phyloP scores from a whole-genome alignment of 345 rosid genomes.

The Citrus medica region DNA sequence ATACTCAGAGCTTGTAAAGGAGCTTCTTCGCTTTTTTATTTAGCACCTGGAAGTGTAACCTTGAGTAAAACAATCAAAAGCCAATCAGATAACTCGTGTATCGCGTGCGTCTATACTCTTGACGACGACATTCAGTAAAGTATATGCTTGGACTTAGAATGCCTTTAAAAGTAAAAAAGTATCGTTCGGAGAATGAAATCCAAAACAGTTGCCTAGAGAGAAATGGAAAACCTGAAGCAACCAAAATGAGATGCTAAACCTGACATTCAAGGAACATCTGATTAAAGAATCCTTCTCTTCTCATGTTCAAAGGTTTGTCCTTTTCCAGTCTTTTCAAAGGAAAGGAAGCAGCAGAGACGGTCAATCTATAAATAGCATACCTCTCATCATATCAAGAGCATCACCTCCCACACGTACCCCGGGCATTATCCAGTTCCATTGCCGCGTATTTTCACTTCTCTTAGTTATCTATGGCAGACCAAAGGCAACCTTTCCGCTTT shows the following conservation, averaged over 20 bases:
- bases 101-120: neutral
- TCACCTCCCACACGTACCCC: constrained; percentile 1
- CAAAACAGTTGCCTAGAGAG: neutral
- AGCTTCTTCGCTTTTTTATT: neutral
- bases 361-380: constrained; percentile 21
- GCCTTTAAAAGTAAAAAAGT: neutral
- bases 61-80: neutral
- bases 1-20: neutral
- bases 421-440: neutral
- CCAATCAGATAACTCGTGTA: neutral
- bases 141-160: constrained; percentile 13
- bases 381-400: neutral
- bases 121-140: constrained; percentile 8
- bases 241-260: constrained; percentile 40
- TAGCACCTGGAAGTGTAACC: neutral
- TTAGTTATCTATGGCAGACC: constrained; percentile 39
- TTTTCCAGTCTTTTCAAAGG: constrained; percentile 18
- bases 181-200: neutral
- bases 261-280: constrained; percentile 25
- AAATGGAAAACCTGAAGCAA: neutral
- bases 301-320: constrained; percentile 6
- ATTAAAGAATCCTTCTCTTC: constrained; percentile 18
- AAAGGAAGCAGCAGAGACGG: constrained; percentile 20
- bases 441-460: neutral
- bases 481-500: constrained; percentile 42